Evolutionary conservation across 192 early-diverging fungal species (phyloP), one percentile per base, ranked within the genome.

Genomic region (Umbelopsis vinacea): DNA sequence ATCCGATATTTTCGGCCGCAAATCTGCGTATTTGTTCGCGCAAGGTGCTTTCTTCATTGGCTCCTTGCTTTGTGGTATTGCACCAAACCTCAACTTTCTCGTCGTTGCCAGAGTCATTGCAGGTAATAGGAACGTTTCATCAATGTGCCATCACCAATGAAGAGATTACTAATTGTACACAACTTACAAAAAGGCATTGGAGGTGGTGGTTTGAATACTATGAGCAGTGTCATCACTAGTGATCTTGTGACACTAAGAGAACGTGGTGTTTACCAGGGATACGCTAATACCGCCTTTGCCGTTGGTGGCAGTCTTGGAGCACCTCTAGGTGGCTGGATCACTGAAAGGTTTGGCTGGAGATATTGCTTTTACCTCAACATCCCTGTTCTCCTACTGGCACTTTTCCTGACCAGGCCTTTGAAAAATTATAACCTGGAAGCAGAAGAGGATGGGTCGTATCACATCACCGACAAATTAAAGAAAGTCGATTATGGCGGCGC

Each of bases 321-420:
- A 0, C 82, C 96, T 14, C 68, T 95, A 12, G 97, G 97, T 69
- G 97, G 97, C 37, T 76, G 89, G 10, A 92, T 98, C 52, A 91
- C 90, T 29, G 90, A 98, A 47, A 63, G 76, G 0, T 60, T 80
- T 11, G 84, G 81, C 33, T 91, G 91, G 92, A 79, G 90, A 17
- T 90, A 86, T 83, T 92, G 89, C 77, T 95, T 95, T 79, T 95
- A 85, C 83, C 89, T 94, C 77, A 97, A 96, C 67, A 69, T 97
- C 14, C 96, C 96, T 89, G 37, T 45, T 84, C 47, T 68, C 88
- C 46, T 85, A 83, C 63, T 84, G 92, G 73, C 86, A 84, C 35
- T 84, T 89, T 79, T 90, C 89, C 5, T 75, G 71, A 48, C 52
- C 22, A 38, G 66, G 14, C 68, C 47, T 15, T 37, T 78, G 21